phyloP scores from a whole-genome alignment of 805 yeast genomes.

The Jamesozyma jinghongensis region DNA sequence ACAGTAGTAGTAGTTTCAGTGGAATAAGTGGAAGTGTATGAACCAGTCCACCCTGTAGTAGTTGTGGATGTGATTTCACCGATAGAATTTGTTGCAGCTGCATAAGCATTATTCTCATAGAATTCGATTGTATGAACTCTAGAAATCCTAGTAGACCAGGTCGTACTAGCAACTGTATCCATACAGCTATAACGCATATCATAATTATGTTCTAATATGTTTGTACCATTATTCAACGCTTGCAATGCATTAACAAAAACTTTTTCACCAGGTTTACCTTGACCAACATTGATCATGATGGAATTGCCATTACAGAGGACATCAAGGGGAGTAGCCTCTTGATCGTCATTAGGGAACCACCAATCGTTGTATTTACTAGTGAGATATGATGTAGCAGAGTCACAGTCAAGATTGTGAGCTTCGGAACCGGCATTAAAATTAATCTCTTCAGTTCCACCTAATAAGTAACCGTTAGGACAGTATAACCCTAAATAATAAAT shows the following conservation, averaged over 20 bases:
- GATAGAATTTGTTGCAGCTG: conserved; percentile 12
- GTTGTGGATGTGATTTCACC: conserved; percentile 3
- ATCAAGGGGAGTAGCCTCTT: conserved; percentile 10
- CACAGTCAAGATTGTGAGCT: conserved; percentile 31
- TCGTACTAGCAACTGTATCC: conserved; percentile 20
- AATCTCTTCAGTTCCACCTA: conserved; percentile 23
- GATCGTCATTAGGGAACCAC: conserved; percentile 22
- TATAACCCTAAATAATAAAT: conserved; percentile 28
- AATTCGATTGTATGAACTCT: conserved; percentile 8
- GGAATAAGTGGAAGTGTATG: conserved; percentile 10
- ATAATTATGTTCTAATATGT: conserved; percentile 17
- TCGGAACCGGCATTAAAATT: conserved; percentile 27
- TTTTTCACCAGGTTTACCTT: conserved; percentile 22
- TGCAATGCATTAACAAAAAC: conserved; percentile 31
- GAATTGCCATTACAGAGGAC: conserved; percentile 19
- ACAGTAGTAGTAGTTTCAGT: conserved; percentile 11
- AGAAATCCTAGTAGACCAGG: conserved; percentile 12
- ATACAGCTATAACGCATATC: conserved; percentile 20
- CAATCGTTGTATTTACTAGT: conserved; percentile 30
- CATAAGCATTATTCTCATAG: conserved; percentile 5
- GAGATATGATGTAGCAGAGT: conserved; percentile 14
- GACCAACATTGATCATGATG: conserved; percentile 13
- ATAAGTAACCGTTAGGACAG: conserved; percentile 26
- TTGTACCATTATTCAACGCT: conserved; percentile 12
- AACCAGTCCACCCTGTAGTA: conserved; percentile 11